These are phyloP conservation scores for Arctium minus DNA, from an alignment of 129 eudicot species.

Conservation along the genomic window DNA sequence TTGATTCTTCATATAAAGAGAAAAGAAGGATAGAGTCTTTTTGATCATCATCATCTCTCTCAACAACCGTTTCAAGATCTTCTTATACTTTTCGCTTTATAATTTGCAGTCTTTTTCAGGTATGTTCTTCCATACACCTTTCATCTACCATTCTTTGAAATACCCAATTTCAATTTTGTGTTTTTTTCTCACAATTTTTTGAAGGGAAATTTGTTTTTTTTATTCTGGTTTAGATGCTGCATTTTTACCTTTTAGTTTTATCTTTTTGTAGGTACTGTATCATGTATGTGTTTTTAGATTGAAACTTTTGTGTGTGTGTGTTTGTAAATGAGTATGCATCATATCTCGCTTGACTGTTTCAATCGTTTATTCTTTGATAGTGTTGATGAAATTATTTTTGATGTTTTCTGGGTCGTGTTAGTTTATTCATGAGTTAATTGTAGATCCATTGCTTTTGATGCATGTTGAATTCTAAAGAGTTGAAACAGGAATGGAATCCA, in stretches of 20 bases:
- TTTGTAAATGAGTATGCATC: neutral
- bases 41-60: slow-evolving; percentile 11
- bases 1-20: neutral
- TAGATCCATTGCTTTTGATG: slow-evolving; percentile 28
- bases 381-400: neutral
- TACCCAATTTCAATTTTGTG: slow-evolving; percentile 23
- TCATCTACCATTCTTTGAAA: slow-evolving; percentile 8
- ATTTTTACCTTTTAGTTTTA: slow-evolving; percentile 8
- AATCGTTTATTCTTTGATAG: neutral
- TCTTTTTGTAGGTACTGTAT: neutral
- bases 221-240: slow-evolving; percentile 8
- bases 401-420: neutral
- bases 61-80: slow-evolving; percentile 27
- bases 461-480: slow-evolving; percentile 4
- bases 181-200: neutral
- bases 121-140: neutral
- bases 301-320: neutral
- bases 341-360: slow-evolving; percentile 5
- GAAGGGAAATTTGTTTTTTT: neutral
- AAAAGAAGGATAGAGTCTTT: neutral
- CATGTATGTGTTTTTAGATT: neutral
- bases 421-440: neutral
- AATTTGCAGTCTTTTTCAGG: slow-evolving; percentile 3
- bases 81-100: slow-evolving; percentile 18
- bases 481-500: neutral